Percentiles rank a stretch among this genome's conserved stretches.
phyloP scores from a whole-genome alignment of 176 grass and related monocot genomes.

The Phoenix roebelenii region DNA sequence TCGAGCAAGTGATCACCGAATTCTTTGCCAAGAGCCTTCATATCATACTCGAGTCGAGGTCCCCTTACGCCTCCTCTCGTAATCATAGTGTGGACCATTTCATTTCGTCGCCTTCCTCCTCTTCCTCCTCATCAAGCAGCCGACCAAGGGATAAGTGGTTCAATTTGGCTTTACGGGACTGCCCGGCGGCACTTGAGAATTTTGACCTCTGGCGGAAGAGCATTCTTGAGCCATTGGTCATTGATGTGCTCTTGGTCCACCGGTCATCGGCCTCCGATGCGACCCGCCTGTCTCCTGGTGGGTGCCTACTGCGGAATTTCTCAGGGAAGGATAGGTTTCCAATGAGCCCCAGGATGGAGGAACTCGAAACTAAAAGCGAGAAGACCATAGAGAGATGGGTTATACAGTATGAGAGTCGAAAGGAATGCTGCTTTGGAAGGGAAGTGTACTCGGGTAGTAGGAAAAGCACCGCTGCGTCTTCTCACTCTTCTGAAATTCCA shows the following conservation, averaged over 20 bases:
- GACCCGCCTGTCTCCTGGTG: not conserved
- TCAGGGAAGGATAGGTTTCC: not conserved
- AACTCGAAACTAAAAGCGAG: not conserved
- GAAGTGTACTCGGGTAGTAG: not conserved
- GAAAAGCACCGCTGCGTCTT: constrained; percentile 26
- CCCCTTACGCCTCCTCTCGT: constrained; percentile 67
- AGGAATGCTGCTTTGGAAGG: constrained; percentile 14
- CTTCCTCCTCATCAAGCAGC: constrained; percentile 33
- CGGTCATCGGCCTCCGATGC: not conserved
- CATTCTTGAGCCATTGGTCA: constrained; percentile 75
- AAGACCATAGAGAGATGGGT: constrained; percentile 89
- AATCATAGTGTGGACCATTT: constrained; percentile 33
- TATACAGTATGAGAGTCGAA: constrained; percentile 58
- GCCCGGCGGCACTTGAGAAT: constrained; percentile 82
- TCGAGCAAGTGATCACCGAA: constrained; percentile 90
- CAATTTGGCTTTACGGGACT: constrained; percentile 70
- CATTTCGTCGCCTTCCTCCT: constrained; percentile 20
- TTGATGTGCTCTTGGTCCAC: constrained; percentile 58
- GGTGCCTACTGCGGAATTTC: not conserved
- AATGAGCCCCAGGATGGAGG: not conserved
- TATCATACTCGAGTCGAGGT: constrained; percentile 85
- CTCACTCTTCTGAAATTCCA: constrained; percentile 19
- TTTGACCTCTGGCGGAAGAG: constrained; percentile 86
- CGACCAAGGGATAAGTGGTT: constrained; percentile 72
- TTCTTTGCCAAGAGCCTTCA: constrained; percentile 92